Base-by-base conservation (phyloP, 805 yeast genomes). In the Grigorovia jiainica region DNA sequence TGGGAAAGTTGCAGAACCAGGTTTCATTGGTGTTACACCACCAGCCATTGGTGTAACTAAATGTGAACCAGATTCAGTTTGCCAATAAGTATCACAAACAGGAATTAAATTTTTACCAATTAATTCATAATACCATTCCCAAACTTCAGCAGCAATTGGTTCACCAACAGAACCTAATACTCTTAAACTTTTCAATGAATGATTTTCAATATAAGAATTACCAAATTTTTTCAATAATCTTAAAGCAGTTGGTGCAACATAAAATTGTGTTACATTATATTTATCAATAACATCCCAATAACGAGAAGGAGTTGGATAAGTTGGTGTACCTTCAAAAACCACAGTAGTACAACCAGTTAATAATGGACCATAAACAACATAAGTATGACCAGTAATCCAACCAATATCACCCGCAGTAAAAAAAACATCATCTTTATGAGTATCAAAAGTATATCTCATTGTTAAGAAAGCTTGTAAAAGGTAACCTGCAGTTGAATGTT, bases 351-450 rank as follows among this genome's bases (percentile, higher is more conserved):
- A 78, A 60, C 95, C 95, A 52, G 74, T 70, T 24, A 74, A 61
- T 58, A 84, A 69, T 31, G 95, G 94, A 43, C 94, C 95, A 60
- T 84, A 84, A 38, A 83, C 75, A 16, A 78, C 87, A 55, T 84
- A 84, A 9, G 92, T 73, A 65, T 84, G 95, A 44, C 95, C 95
- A 6, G 94, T 84, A 55, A 84, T 82, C 95, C 95, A 84, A 55
- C 95, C 95, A 41, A 84, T 82, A 65, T 84, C 95, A 59, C 92
- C 95, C 24, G 94, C 92, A 15, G 92, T 83, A 71, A 84, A 84
- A 43, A 84, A 70, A 11, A 77, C 68, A 58, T 84, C 95, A 44
- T 80, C 79, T 34, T 74, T 72, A 54, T 83, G 87, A 33, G 82
- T 70, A 62, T 84, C 94, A 62, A 84, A 84, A 36, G 77, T 74